A percentile compares a stretch with the other conserved stretches of the same genome.
Evolutionary conservation across 805 yeast genomes (phyloP).

Genomic region (Schizosaccharomyces lindneri): DNA sequence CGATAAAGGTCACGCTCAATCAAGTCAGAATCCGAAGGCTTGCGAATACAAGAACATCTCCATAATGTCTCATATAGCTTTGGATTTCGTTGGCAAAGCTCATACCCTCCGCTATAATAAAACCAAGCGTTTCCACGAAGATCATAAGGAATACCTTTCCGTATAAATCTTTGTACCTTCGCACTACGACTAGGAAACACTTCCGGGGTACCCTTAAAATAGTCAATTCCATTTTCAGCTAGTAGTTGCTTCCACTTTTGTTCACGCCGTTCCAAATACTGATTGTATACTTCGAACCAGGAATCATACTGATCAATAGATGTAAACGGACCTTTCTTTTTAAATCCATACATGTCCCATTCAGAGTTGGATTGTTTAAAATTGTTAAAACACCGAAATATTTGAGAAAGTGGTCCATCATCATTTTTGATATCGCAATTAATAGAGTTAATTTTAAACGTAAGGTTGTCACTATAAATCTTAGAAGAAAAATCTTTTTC

Average conservation of each 20-base stretch:
- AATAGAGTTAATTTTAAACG: not conserved
- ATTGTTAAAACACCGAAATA: not conserved
- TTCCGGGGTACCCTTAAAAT: not conserved
- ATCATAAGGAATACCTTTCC: slow-evolving; percentile 88
- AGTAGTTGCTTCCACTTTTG: slow-evolving; percentile 52
- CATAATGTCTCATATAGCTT: slow-evolving; percentile 57
- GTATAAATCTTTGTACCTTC: slow-evolving; percentile 51
- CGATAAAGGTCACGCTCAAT: slow-evolving; percentile 83
- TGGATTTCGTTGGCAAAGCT: slow-evolving; percentile 30
- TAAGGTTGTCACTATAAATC: not conserved
- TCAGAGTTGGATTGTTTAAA: not conserved
- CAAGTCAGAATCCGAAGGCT: slow-evolving; percentile 64
- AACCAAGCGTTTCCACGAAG: slow-evolving; percentile 98
- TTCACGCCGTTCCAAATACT: slow-evolving; percentile 37
- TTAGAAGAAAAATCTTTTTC: not conserved
- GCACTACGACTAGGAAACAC: slow-evolving; percentile 59
- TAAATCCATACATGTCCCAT: slow-evolving; percentile 71
- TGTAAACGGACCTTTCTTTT: slow-evolving; percentile 32
- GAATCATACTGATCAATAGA: slow-evolving; percentile 32
- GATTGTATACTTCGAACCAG: slow-evolving; percentile 54
- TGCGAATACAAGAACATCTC: slow-evolving; percentile 25
- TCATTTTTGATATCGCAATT: not conserved
- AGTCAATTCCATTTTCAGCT: slow-evolving; percentile 37
- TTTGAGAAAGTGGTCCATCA: not conserved
- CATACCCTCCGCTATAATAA: slow-evolving; percentile 70